Percentiles rank a stretch among this genome's conserved stretches.
phyloP scores from a whole-genome alignment of 345 rosid species.

The Camelina laxa region DNA sequence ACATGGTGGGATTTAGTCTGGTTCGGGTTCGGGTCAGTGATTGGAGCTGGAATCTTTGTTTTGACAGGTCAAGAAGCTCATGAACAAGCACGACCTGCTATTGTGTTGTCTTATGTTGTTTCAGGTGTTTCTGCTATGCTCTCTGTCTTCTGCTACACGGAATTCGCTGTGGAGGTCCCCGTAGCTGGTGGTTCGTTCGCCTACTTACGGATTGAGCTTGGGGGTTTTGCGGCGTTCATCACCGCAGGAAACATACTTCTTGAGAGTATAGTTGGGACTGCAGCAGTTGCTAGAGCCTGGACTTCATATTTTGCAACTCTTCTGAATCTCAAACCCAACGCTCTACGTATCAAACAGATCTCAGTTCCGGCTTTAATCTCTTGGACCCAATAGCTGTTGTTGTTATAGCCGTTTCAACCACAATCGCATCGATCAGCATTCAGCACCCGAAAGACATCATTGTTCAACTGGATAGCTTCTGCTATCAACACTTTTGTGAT shows the following conservation, averaged over 20 bases:
- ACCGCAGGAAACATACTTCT: slow-evolving; percentile 88
- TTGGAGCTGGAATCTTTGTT: slow-evolving; percentile 73
- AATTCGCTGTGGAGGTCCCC: slow-evolving; percentile 59
- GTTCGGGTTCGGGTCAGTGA: slow-evolving; percentile 65
- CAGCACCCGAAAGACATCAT: slow-evolving; percentile 62
- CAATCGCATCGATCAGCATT: slow-evolving; percentile 57
- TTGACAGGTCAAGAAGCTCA: slow-evolving; percentile 67
- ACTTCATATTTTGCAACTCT: slow-evolving; percentile 84
- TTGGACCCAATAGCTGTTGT: slow-evolving; percentile 65
- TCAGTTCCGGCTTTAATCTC: slow-evolving; percentile 47
- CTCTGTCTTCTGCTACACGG: slow-evolving; percentile 63
- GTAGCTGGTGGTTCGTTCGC: slow-evolving; percentile 69
- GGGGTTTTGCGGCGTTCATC: slow-evolving; percentile 75
- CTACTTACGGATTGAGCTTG: slow-evolving; percentile 76
- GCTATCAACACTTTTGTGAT: slow-evolving; percentile 53
- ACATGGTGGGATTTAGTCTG: slow-evolving; percentile 74
- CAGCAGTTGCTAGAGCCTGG: slow-evolving; percentile 84
- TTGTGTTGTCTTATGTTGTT: slow-evolving; percentile 54
- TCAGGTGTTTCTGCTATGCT: slow-evolving; percentile 53
- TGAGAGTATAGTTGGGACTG: slow-evolving; percentile 72
- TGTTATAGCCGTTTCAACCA: slow-evolving; percentile 46
- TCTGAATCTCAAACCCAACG: slow-evolving; percentile 58
- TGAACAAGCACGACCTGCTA: slow-evolving; percentile 57
- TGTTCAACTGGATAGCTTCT: slow-evolving; percentile 62
- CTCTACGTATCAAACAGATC: slow-evolving; percentile 53